A percentile compares a stretch with the other conserved stretches of the same genome.
Evolutionary conservation across 306 rosid species (phyloP).

Genomic region (Quercus bicolor): DNA sequence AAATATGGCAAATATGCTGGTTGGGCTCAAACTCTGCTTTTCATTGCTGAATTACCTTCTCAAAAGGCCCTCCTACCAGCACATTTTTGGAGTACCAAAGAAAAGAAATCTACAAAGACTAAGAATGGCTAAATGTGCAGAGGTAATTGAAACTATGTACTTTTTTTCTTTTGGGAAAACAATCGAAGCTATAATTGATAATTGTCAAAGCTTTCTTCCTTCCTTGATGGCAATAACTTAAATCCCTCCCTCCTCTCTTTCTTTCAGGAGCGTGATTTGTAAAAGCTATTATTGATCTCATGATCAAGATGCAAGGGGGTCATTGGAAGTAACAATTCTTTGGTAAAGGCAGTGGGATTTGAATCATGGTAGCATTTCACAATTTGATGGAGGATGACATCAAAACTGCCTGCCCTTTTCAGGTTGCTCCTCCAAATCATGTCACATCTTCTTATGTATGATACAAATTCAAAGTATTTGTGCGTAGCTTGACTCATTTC

Average conservation of each 20-base stretch:
- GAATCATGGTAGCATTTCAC: conserved; percentile 5
- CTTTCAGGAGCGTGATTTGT: conserved; percentile 20
- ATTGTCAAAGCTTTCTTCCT: conserved; percentile 16
- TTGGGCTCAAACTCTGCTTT: conserved; percentile 93
- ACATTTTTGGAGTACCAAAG: conserved; percentile 37
- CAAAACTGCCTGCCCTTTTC: conserved; percentile 12
- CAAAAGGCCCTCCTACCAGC: conserved; percentile 62
- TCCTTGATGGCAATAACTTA: not conserved
- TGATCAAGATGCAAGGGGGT: conserved; percentile 6
- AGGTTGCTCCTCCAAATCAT: conserved; percentile 19
- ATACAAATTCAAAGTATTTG: not conserved
- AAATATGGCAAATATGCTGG: conserved; percentile 93
- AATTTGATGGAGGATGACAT: not conserved
- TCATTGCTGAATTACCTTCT: conserved; percentile 88
- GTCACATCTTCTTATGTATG: not conserved
- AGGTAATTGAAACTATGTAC: conserved; percentile 21
- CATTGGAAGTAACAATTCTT: not conserved
- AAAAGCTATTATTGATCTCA: conserved; percentile 9
- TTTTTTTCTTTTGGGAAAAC: not conserved
- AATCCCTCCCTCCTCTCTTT: conserved; percentile 3
- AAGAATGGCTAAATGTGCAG: conserved; percentile 18
- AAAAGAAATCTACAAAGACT: conserved; percentile 35
- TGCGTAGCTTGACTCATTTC: not conserved
- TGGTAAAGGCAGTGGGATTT: conserved; percentile 4
- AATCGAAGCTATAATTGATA: not conserved